Evolutionary conservation across 2,329 filamentous ascomycete species (phyloP).

Genomic region (Fusarium siculi): DNA sequence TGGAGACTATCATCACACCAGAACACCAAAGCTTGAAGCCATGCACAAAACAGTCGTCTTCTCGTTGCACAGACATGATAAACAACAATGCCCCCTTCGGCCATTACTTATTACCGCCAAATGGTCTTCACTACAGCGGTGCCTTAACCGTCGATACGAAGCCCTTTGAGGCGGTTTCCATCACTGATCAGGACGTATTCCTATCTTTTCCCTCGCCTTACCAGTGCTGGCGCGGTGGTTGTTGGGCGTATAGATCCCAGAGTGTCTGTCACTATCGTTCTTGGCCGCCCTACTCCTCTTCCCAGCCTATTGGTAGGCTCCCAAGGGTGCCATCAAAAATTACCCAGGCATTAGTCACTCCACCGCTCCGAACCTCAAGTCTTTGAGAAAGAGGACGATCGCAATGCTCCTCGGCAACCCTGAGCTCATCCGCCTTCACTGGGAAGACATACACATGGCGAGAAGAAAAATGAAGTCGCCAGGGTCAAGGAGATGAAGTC

Average conservation of each 20-base stretch:
- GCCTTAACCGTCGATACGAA: too few relatives aligned
- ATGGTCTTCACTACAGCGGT: too few relatives aligned
- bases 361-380: neutral
- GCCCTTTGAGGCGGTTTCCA: too few relatives aligned
- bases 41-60: too few relatives aligned
- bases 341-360: too few relatives aligned
- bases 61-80: too few relatives aligned
- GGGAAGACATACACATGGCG: neutral
- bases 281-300: neutral
- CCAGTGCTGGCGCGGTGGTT: neutral
- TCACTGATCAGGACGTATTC: too few relatives aligned
- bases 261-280: neutral
- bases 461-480: neutral
- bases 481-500: neutral
- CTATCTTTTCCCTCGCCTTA: too few relatives aligned
- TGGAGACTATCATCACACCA: too few relatives aligned
- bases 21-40: too few relatives aligned
- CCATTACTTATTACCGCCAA: too few relatives aligned
- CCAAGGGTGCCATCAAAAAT: neutral
- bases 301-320: neutral
- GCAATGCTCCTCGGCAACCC: fast-evolving
- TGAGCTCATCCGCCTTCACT: neutral
- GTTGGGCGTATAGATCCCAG: fast-evolving
- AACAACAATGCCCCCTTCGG: too few relatives aligned
- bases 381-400: neutral